phyloP scores from a whole-genome alignment of 2,329 filamentous ascomycete genomes.

The Ilyonectria sp. region DNA sequence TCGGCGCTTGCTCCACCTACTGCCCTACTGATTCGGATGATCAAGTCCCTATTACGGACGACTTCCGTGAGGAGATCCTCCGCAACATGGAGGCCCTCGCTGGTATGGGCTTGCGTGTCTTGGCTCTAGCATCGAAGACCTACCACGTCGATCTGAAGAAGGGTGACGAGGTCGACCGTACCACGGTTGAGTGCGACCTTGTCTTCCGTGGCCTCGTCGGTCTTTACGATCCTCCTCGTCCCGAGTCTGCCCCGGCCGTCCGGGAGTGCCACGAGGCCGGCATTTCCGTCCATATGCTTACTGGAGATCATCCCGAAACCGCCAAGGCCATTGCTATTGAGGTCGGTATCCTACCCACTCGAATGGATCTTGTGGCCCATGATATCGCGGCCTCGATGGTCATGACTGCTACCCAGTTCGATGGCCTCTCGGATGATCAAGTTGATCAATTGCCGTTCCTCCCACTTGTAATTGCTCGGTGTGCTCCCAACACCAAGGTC shows the following conservation, averaged over 20 bases:
- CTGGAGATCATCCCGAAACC: constrained; percentile 77
- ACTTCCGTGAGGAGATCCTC: constrained; percentile 70
- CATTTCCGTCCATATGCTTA: constrained; percentile 79
- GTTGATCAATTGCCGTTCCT: constrained; percentile 75
- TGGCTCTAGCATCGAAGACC: constrained; percentile 73
- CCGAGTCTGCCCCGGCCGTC: constrained; percentile 75
- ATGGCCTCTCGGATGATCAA: constrained; percentile 74
- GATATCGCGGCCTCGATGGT: constrained; percentile 74
- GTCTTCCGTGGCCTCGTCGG: constrained; percentile 79
- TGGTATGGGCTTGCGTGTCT: constrained; percentile 76
- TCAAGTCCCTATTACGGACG: constrained; percentile 64
- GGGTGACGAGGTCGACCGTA: constrained; percentile 65
- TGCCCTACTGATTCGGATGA: constrained; percentile 59
- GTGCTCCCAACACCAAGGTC: constrained; percentile 80
- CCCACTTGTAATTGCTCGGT: constrained; percentile 78
- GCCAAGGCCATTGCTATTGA: constrained; percentile 75
- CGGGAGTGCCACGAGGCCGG: constrained; percentile 72
- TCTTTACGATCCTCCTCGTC: constrained; percentile 80
- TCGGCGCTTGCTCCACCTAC: constrained; percentile 73
- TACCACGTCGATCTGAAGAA: constrained; percentile 49
- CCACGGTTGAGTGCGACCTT: constrained; percentile 72
- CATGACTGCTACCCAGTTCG: constrained; percentile 77
- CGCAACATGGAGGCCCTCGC: constrained; percentile 79
- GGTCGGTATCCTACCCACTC: constrained; percentile 72
- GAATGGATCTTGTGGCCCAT: constrained; percentile 65